Evolutionary conservation across 352 stramenopile species (phyloP), one percentile per base, ranked within the genome.

Genomic region (Blastocystis sp.): DNA sequence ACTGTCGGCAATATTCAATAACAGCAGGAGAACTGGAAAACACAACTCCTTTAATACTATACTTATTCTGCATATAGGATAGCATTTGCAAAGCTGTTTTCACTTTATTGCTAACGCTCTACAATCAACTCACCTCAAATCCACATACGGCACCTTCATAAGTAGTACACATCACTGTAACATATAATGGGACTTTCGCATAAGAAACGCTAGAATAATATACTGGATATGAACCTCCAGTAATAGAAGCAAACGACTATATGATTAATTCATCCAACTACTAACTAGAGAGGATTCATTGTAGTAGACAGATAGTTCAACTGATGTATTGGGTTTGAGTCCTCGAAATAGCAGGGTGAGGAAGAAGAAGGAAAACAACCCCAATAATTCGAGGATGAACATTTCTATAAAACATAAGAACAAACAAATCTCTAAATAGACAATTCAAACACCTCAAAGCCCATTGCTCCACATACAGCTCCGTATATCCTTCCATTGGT

Each of bases 381-480:
- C 2, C 2, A 46, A 46, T 9, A 46, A 2, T 46, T 46, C 39
- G 39, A 46, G 39, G 39, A 46, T 46, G 39, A 46, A 46, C 39
- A 46, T 46, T 46, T 46, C 39, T 46, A 9, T 46, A 9, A 46
- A 2, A 46, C 12, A 61, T 32, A 14, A 12, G 6, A 61, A 61
- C 54, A 61, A 61, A 32, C 19, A 61, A 14, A 5, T 21, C 3
- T 32, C 71, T 83, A 83, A 83, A 83, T 65, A 19, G 71, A 83
- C 32, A 65, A 52, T 27, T 83, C 71, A 37, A 83, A 83, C 29
- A 83, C 71, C 49, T 83, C 71, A 51, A 83, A 51, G 16, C 71
- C 71, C 71, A 83, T 83, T 0, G 71, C 71, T 19, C 71, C 71
- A 43, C 71, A 83, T 11, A 65, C 71, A 35, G n/a, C 27, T 83